These are phyloP conservation scores for Byssothecium circinans DNA, from an alignment of 2,329 filamentous ascomycete species.

Conservation along the genomic window DNA sequence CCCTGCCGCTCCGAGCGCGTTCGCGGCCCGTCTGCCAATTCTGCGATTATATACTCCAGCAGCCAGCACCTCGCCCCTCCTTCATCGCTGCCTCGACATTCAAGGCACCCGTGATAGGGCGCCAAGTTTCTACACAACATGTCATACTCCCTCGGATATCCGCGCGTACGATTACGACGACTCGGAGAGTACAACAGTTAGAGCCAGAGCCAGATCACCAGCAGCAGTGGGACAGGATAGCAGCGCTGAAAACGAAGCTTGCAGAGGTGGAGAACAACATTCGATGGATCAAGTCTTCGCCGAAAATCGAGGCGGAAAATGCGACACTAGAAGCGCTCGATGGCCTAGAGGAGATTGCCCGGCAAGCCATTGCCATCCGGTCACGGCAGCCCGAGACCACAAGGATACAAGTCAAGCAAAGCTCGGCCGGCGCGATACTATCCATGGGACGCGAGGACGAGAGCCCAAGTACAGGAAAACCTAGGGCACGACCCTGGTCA, in stretches of 20 bases:
- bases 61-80: slow-evolving; percentile 31
- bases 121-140: slow-evolving; percentile 23
- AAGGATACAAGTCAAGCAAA: slow-evolving; percentile 29
- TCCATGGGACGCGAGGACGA: slow-evolving; percentile 29
- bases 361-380: slow-evolving; percentile 33
- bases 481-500: slow-evolving; percentile 14
- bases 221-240: slow-evolving; percentile 23
- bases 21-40: slow-evolving; percentile 38
- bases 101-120: slow-evolving; percentile 28
- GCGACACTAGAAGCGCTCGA: slow-evolving; percentile 24
- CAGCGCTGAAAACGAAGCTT: slow-evolving; percentile 23
- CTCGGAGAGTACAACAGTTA: slow-evolving; percentile 15
- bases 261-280: slow-evolving; percentile 32
- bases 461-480: slow-evolving; percentile 5
- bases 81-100: slow-evolving; percentile 28
- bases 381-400: slow-evolving; percentile 24
- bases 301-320: slow-evolving; percentile 30
- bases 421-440: slow-evolving; percentile 39
- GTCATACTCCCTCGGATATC: slow-evolving; percentile 16
- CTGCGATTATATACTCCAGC: slow-evolving; percentile 36
- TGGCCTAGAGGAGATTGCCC: slow-evolving; percentile 26
- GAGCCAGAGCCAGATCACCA: slow-evolving; percentile 16
- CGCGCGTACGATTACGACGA: slow-evolving; percentile 25
- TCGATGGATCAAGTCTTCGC: slow-evolving; percentile 26
- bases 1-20: slow-evolving; percentile 28